A percentile compares a stretch with the other conserved stretches of the same genome.
Conservation (phyloP, 164 flowering plant species). For the Vitis riparia region DNA sequence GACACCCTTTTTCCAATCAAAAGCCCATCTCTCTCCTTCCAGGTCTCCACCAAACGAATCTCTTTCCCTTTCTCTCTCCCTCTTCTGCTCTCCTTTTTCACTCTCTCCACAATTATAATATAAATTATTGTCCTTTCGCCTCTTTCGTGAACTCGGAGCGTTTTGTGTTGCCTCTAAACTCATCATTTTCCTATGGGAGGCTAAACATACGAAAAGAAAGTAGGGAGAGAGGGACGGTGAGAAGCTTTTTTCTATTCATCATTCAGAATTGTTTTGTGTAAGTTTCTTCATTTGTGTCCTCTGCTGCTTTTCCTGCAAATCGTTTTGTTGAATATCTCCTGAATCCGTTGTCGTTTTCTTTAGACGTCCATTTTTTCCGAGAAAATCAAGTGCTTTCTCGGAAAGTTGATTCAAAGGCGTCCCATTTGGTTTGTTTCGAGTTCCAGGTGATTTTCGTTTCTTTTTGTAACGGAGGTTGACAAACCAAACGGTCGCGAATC, state of each 20-base stretch:
- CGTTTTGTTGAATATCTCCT: slow-evolving; percentile 15
- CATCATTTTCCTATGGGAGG: neutral
- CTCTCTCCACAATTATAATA: neutral
- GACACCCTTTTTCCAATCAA: slow-evolving; percentile 24
- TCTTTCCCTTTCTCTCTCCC: slow-evolving; percentile 11
- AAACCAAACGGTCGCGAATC: neutral
- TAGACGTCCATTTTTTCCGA: neutral
- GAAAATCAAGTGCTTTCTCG: neutral
- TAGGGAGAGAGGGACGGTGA: neutral
- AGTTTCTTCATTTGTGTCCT: too few relatives aligned
- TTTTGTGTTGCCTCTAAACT: neutral
- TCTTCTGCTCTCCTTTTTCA: neutral
- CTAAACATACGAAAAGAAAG: neutral
- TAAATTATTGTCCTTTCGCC: neutral
- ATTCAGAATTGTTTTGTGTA: neutral
- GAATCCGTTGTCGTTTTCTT: slow-evolving; percentile 8
- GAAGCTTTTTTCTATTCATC: neutral
- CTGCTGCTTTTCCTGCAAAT: too few relatives aligned
- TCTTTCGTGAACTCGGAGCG: slow-evolving; percentile 19
- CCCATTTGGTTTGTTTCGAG: neutral
- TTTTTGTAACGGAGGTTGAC: neutral
- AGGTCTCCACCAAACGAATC: slow-evolving; percentile 19
- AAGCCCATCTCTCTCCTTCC: slow-evolving; percentile 11
- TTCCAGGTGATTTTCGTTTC: slow-evolving; percentile 2
- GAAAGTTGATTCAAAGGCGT: slow-evolving; percentile 2